Evolutionary conservation across 1,284 basidiomycete genomes (phyloP).

Genomic region (Sutorius eximius): DNA sequence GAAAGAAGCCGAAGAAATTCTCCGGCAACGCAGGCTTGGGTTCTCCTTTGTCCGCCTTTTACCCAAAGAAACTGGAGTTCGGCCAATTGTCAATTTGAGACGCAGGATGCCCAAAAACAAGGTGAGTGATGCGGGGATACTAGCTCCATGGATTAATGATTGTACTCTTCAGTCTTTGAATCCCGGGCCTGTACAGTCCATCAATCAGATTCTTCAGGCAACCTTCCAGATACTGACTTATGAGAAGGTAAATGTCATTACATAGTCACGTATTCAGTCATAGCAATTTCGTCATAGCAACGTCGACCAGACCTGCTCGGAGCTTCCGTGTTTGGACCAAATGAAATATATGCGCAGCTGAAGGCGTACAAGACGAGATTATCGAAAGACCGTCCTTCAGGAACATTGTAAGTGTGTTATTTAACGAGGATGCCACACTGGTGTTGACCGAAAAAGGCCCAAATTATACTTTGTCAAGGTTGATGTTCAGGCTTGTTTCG

Average conservation of each 20-base stretch:
- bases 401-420: constrained; percentile 50
- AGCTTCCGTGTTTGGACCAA: constrained; percentile 79
- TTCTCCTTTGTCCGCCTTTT: constrained; percentile 87
- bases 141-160: neutral
- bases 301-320: constrained; percentile 67
- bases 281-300: constrained; percentile 44
- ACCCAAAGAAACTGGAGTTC: constrained; percentile 92
- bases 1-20: constrained; percentile 63
- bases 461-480: constrained; percentile 94
- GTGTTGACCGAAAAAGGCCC: constrained; percentile 51
- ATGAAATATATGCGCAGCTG: constrained; percentile 76
- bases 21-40: constrained; percentile 70
- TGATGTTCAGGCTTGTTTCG: constrained; percentile 95
- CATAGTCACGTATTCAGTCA: neutral
- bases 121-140: constrained; percentile 3
- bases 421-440: neutral
- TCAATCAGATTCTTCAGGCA: constrained; percentile 84
- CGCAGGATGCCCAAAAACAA: constrained; percentile 49
- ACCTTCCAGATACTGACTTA: constrained; percentile 85
- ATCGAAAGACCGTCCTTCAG: constrained; percentile 39
- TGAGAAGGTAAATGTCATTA: constrained; percentile 63
- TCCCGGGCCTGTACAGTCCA: constrained; percentile 50
- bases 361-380: constrained; percentile 69
- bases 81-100: constrained; percentile 92
- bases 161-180: constrained; percentile 27